Evolutionary conservation across 2,329 filamentous ascomycete genomes (phyloP).

Genomic region (Tricladium varicosporioides): DNA sequence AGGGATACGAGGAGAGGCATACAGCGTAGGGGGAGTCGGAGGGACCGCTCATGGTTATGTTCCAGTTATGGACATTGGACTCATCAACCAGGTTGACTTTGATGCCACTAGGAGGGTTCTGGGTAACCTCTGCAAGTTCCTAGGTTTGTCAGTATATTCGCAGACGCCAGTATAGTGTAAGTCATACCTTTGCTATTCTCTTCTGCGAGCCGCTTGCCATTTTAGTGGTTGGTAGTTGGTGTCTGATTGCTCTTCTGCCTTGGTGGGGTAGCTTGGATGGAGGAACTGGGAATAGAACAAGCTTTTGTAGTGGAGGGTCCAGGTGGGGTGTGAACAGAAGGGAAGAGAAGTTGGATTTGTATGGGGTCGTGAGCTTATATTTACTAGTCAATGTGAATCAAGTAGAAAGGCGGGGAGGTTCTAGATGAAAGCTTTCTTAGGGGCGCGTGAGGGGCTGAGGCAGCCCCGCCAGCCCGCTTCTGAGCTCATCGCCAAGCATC

Average conservation of each 20-base stretch:
- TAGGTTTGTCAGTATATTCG: constrained; percentile 31
- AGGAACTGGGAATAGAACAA: no score
- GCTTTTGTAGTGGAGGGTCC: no score
- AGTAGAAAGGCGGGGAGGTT: no score
- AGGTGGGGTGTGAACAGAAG: no score
- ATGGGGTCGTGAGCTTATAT: no score
- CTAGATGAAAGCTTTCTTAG: background rate
- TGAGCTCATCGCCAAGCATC: background rate
- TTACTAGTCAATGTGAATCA: no score
- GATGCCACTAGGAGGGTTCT: constrained; percentile 55
- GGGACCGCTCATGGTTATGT: constrained; percentile 64
- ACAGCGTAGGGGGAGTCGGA: constrained; percentile 64
- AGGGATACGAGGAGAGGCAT: constrained; percentile 17
- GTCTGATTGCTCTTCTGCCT: background rate
- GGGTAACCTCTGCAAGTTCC: constrained; percentile 60
- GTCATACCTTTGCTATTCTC: constrained; percentile 29
- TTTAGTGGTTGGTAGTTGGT: constrained; percentile 5
- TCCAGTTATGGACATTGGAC: constrained; percentile 66
- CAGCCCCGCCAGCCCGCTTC: no score
- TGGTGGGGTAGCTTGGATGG: no score
- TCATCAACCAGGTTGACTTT: constrained; percentile 57
- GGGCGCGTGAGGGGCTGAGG: background rate
- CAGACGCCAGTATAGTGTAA: background rate
- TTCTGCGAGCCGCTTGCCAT: constrained; percentile 28
- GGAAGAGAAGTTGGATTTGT: no score